Evolutionary conservation across 2,329 filamentous ascomycete genomes (phyloP).

Genomic region (Hypomyces rosellus): DNA sequence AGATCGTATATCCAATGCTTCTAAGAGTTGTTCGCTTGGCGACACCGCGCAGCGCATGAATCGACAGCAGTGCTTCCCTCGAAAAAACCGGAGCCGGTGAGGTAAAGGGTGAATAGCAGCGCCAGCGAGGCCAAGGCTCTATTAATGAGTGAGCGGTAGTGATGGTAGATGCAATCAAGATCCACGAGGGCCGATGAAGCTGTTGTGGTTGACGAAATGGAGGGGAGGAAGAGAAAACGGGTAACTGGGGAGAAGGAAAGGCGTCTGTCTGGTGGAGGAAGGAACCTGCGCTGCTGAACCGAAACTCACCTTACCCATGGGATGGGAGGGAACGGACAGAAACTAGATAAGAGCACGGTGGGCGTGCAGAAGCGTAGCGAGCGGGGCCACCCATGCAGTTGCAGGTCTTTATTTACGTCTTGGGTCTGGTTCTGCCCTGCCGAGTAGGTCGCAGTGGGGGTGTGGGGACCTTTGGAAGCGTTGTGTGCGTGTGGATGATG

Average conservation of each 20-base stretch:
- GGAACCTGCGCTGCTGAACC: constrained; percentile 31
- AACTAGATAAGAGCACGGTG: constrained; percentile 21
- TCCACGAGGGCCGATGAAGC: constrained; percentile 23
- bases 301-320: constrained; percentile 40
- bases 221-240: constrained; percentile 28
- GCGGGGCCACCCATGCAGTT: constrained; percentile 22
- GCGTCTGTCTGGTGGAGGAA: constrained; percentile 31
- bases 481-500: background rate
- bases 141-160: background rate
- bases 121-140: constrained; percentile 7
- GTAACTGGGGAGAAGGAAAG: constrained; percentile 34
- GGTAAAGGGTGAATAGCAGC: background rate
- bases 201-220: constrained; percentile 24
- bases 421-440: constrained; percentile 9
- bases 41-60: constrained; percentile 8
- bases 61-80: background rate
- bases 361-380: constrained; percentile 18
- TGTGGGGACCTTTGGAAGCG: background rate
- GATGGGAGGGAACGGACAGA: constrained; percentile 31
- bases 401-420: constrained; percentile 9
- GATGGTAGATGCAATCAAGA: constrained; percentile 5
- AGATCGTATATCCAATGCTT: constrained; percentile 8
- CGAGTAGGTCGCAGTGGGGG: constrained; percentile 5
- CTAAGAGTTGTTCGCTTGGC: background rate
- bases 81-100: background rate